A percentile compares a stretch with the other conserved stretches of the same genome.
phyloP scores from a whole-genome alignment of 2,329 filamentous ascomycete species.

The Phymatotrichopsis omnivora region DNA sequence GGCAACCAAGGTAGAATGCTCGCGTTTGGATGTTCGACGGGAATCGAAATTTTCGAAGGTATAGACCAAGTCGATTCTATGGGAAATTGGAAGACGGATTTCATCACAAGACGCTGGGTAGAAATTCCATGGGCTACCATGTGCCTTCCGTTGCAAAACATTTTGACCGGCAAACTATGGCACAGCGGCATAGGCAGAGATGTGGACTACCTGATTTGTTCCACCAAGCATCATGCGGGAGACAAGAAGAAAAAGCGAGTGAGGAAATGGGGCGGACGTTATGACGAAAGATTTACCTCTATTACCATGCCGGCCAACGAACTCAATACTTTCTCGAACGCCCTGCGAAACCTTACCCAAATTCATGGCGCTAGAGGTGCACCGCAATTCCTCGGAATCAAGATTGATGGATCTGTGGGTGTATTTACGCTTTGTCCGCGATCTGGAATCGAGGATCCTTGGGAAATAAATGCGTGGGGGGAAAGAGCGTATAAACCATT shows the following conservation, averaged over 20 bases:
- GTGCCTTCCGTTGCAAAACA: too few relatives aligned
- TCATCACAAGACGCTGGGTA: too few relatives aligned
- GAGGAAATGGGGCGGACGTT: neutral
- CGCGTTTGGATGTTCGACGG: too few relatives aligned
- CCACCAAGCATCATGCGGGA: neutral
- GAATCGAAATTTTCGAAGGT: too few relatives aligned
- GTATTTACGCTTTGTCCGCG: too few relatives aligned
- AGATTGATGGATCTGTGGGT: neutral
- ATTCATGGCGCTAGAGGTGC: neutral
- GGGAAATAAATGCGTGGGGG: neutral
- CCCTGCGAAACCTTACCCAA: neutral
- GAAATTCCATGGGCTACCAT: too few relatives aligned
- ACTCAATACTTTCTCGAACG: neutral
- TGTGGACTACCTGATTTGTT: slow-evolving; percentile 5
- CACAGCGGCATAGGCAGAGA: neutral
- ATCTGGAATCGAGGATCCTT: too few relatives aligned
- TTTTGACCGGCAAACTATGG: slow-evolving; percentile 8
- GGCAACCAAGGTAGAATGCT: too few relatives aligned
- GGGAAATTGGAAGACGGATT: too few relatives aligned
- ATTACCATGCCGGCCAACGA: neutral
- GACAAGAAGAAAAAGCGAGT: neutral
- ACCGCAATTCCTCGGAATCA: neutral
- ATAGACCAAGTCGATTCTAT: too few relatives aligned
- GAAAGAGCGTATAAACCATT: neutral
- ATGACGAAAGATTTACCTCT: neutral